These are phyloP conservation scores for Suhomyces bokatorum DNA, from an alignment of 1,139 yeast species.

Conservation along the genomic window DNA sequence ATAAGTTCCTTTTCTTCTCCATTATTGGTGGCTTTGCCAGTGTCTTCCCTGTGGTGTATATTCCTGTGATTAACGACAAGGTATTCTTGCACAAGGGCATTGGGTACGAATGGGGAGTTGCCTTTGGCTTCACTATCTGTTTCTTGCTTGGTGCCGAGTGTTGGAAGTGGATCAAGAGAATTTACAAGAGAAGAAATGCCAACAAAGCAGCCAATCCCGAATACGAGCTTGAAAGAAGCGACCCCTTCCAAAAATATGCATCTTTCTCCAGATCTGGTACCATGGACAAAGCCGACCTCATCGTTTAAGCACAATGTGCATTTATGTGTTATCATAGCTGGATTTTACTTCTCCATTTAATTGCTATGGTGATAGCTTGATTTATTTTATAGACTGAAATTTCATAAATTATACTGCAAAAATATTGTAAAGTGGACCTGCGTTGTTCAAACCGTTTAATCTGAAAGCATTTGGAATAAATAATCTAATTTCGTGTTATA, in stretches of 20 bases:
- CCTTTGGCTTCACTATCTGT: conserved; percentile 23
- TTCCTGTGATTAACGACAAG: conserved; percentile 30
- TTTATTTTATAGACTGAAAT: background rate
- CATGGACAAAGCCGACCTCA: conserved; percentile 16
- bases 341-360: background rate
- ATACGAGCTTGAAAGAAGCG: conserved; percentile 30
- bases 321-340: background rate
- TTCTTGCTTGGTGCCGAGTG: conserved; percentile 26
- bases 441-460: no score
- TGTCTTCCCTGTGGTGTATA: conserved; percentile 31
- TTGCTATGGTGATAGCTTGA: background rate
- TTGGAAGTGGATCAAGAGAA: conserved; percentile 30
- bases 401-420: background rate
- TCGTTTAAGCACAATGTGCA: background rate
- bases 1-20: conserved; percentile 30
- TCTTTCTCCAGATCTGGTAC: conserved; percentile 29
- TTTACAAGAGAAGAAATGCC: conserved; percentile 19
- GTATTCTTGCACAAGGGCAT: conserved; percentile 29
- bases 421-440: background rate
- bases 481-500: no score
- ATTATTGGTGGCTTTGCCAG: conserved; percentile 25
- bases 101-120: conserved; percentile 32
- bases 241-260: conserved; percentile 28
- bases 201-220: conserved; percentile 25
- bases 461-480: no score